Evolutionary conservation across 176 grass and related monocot species (phyloP).

Genomic region (Oryza rufipogon): DNA sequence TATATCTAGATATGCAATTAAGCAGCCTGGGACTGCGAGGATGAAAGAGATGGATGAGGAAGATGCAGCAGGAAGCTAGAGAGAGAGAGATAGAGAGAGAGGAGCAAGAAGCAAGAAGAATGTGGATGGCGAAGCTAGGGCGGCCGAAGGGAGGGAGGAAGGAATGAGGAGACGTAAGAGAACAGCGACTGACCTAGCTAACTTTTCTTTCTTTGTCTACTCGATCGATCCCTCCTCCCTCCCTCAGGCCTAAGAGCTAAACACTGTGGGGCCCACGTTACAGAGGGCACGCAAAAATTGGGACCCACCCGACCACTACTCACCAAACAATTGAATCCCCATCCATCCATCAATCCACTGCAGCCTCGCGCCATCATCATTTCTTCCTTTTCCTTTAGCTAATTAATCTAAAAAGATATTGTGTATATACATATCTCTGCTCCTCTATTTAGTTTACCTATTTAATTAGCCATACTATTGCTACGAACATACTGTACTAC

Average conservation of each 20-base stretch:
- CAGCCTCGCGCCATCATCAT: neutral
- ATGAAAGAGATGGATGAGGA: neutral
- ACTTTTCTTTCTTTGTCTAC: slow-evolving; percentile 6
- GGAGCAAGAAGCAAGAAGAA: neutral
- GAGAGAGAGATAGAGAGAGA: neutral
- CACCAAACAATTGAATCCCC: neutral
- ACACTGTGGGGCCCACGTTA: slow-evolving; percentile 19
- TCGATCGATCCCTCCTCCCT: neutral
- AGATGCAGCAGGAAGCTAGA: neutral
- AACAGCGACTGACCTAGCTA: slow-evolving; percentile 42
- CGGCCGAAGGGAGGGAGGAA: neutral
- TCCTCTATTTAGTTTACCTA: too few species aligned
- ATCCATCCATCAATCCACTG: neutral
- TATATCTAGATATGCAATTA: too few species aligned
- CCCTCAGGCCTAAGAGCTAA: neutral
- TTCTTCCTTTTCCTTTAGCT: neutral
- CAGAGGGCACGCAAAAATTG: neutral
- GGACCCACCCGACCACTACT: neutral
- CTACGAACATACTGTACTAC: too few species aligned
- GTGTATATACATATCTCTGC: too few species aligned
- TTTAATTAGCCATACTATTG: too few species aligned
- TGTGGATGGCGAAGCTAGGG: neutral
- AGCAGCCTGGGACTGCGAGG: too few species aligned
- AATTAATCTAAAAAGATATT: too few species aligned
- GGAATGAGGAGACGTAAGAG: slow-evolving; percentile 60